These are phyloP conservation scores for Piloderma croceum DNA, from an alignment of 768 basidiomycete genomes.

Conservation along the genomic window DNA sequence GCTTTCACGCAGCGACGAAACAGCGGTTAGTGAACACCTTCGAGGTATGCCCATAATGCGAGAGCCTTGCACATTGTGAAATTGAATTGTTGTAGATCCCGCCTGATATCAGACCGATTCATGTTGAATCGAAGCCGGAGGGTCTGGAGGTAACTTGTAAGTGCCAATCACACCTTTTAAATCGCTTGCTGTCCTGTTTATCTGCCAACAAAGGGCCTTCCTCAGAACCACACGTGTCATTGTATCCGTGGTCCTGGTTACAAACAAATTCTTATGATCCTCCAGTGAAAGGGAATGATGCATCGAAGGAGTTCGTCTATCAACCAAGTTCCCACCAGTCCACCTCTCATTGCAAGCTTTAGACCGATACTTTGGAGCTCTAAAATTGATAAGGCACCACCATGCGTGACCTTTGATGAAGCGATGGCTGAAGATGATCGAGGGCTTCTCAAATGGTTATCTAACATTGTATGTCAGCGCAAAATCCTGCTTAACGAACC, in stretches of 20 bases:
- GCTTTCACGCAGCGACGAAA: slow-evolving; percentile 84
- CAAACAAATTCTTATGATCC: slow-evolving; percentile 78
- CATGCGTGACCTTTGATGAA: slow-evolving; percentile 66
- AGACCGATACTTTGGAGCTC: slow-evolving; percentile 78
- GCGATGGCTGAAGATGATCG: slow-evolving; percentile 60
- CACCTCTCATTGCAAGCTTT: slow-evolving; percentile 19
- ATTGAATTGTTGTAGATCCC: slow-evolving; percentile 55
- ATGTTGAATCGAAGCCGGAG: slow-evolving; percentile 47
- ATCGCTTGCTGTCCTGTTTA: not conserved
- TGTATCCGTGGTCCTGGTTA: slow-evolving; percentile 88
- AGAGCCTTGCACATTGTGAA: not conserved
- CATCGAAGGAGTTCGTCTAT: slow-evolving; percentile 42
- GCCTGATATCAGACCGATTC: slow-evolving; percentile 57
- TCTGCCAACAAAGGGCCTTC: slow-evolving; percentile 43
- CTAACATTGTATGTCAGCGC: slow-evolving; percentile 57
- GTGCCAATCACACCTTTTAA: too few species aligned
- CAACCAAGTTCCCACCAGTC: not conserved
- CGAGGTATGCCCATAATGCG: slow-evolving; percentile 42
- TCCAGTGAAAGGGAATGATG: slow-evolving; percentile 28
- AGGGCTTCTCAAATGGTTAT: slow-evolving; percentile 77
- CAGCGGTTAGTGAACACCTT: slow-evolving; percentile 87
- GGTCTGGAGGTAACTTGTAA: slow-evolving; percentile 75
- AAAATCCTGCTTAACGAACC: slow-evolving; percentile 1
- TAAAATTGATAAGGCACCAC: slow-evolving; percentile 68
- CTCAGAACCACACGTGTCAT: slow-evolving; percentile 60